Base-by-base conservation (phyloP, 148 eudicot species). In the Nyssa sinensis region DNA sequence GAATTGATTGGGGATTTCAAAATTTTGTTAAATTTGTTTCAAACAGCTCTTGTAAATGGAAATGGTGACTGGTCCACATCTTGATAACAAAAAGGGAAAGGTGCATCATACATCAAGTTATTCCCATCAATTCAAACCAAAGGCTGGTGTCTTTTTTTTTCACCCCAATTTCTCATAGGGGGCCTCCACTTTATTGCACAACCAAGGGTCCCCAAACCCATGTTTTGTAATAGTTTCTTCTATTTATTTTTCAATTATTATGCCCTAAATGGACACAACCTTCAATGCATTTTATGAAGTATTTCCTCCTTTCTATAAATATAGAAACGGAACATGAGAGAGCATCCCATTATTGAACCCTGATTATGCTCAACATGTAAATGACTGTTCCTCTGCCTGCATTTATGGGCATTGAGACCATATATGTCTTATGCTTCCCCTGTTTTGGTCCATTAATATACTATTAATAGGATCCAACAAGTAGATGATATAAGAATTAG, bases 281-380 rank as follows among this genome's bases (percentile, higher is more conserved):
- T 44, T 12, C 51, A 44, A 44, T 72, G 58, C 67, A 39, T 72
- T 72, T 41, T 1, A 51, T 27, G 29, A 64, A 47, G 16, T 30
- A 62, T 47, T 63, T 17, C 12, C 49, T 73, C 25, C 4, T 62
- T 73, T 21, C 67, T 62, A 28, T 32, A 62, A 62, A 30, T 62
- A 35, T n/a, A 25, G 76, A 34, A 73, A 63, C 76, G 63, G 28
- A 63, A 63, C 2, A 63, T n/a, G 25, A 28, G 21, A 24, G 24
- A 28, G n/a, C 7, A 44, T 25, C 57, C 31, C 58, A 28, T 19
- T 13, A 44, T 44, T 44, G 71, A 44, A 3, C 9, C n/a, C 35
- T 29, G 31, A 23, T 13, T 11, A 7, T 28, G 23, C 60, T 19
- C 30, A 29, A 49, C 19, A 12, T 47, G 32, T 2, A 39, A 25